Evolutionary conservation across 352 stramenopile genomes (phyloP), one percentile per base, ranked within the genome.

Genomic region (Globisporangium cystogenes): DNA sequence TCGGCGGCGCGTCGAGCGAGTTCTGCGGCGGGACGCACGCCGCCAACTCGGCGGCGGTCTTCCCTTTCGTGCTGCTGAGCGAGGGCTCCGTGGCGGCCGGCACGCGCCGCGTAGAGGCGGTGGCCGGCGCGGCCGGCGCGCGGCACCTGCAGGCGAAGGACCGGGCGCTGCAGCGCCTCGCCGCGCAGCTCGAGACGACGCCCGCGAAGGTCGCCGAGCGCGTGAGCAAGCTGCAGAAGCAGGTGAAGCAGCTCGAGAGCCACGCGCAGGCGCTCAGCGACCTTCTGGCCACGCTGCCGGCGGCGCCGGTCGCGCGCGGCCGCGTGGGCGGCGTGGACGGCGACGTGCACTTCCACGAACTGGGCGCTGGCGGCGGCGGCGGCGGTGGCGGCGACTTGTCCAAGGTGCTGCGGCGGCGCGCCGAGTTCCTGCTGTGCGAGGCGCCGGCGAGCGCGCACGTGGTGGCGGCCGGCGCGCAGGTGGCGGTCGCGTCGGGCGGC

Each of bases 11-110:
- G 31, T 86, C 70, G 35, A 72, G 65, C 41, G 82, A 92, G 60
- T 91, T 91, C 33, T 95, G 84, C 54, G 83, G 83, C 20, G 84
- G 82, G 21, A 90, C 82, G 10, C 81, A 95, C 60, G 81, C 82
- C 15, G 36, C 23, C 7, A 79, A 77, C 51, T 53, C 70, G 7
- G 53, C 51, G 15, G 62, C 68, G 11, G 48, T 92, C 6, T 90
- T 87, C 53, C 81, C 80, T 16, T 90, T 93, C 50, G 80, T 75
- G 21, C 60, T 95, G 41, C 52, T 90, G 15, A 88, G 79, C 45
- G 77, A 93, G 59, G 75, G 74, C 43, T 93, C 78, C 3, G 81
- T 95, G 12, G 79, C 84, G 23, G 83, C 78, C 2, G 84, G 84
- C 20, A 95, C 80, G 39, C 72, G 83, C 21, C 82, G 82, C 29